Conservation (phyloP, 2,329 filamentous ascomycete species). For the Hypoxylon sp. region DNA sequence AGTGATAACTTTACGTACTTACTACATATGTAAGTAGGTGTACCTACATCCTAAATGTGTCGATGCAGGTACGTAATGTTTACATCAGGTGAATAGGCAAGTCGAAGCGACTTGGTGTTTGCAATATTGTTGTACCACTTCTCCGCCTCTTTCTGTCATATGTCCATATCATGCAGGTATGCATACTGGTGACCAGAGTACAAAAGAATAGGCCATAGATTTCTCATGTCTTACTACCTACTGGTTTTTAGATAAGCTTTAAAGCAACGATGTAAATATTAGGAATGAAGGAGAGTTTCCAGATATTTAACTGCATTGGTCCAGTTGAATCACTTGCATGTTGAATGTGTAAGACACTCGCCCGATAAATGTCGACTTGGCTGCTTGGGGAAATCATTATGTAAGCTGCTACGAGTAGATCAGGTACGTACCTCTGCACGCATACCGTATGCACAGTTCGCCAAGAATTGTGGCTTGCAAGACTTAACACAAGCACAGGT, state of each 20-base stretch:
- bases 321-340: slow-evolving; percentile 13
- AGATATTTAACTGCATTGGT: slow-evolving; percentile 6
- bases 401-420: neutral
- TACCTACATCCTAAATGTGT: too few species aligned
- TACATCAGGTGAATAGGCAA: neutral
- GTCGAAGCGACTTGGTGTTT: neutral
- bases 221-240: neutral
- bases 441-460: neutral
- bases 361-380: neutral
- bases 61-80: neutral
- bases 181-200: neutral
- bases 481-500: neutral
- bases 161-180: neutral
- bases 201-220: neutral
- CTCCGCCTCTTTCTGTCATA: neutral
- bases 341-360: neutral
- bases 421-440: slow-evolving; percentile 8
- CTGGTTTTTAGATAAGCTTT: neutral
- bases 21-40: too few species aligned
- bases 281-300: slow-evolving; percentile 1
- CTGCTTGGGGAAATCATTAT: neutral
- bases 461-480: slow-evolving; percentile 31
- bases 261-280: neutral
- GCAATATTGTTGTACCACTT: neutral
- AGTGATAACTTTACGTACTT: neutral